Evolutionary conservation across 768 basidiomycete species (phyloP).

Genomic region (Dioszegia aurantiaca): DNA sequence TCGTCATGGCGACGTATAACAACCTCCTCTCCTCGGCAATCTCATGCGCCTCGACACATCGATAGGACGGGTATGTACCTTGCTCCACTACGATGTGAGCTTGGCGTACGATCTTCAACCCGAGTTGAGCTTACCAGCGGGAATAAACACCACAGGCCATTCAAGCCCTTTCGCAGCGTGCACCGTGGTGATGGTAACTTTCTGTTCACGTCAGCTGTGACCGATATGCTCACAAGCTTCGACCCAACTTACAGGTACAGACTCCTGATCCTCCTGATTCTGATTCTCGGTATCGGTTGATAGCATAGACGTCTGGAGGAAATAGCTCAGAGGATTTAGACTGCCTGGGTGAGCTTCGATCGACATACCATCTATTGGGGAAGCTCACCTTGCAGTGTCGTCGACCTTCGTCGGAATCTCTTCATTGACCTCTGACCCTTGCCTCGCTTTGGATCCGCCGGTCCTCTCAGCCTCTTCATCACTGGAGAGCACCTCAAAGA

Average conservation of each 20-base stretch:
- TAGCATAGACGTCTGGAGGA: slow-evolving; percentile 76
- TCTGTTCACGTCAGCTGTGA: slow-evolving; percentile 55
- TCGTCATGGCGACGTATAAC: slow-evolving; percentile 83
- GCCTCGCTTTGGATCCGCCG: neutral
- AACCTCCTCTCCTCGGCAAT: slow-evolving; percentile 79
- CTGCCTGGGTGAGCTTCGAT: slow-evolving; percentile 21
- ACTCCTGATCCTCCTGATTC: slow-evolving; percentile 56
- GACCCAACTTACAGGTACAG: slow-evolving; percentile 23
- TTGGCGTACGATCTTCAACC: slow-evolving; percentile 18
- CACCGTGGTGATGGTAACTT: slow-evolving; percentile 79
- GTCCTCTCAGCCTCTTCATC: slow-evolving; percentile 36
- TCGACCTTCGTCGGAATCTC: slow-evolving; percentile 3
- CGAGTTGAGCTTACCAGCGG: slow-evolving; percentile 22
- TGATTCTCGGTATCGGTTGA: slow-evolving; percentile 70
- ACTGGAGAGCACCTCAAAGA: slow-evolving; percentile 38
- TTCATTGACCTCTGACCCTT: neutral
- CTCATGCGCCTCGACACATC: slow-evolving; percentile 61
- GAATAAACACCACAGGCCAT: slow-evolving; percentile 79
- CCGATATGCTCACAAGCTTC: neutral
- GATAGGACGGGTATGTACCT: slow-evolving; percentile 72
- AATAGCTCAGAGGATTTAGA: slow-evolving; percentile 64
- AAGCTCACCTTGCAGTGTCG: neutral
- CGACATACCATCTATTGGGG: neutral
- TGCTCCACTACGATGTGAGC: slow-evolving; percentile 60
- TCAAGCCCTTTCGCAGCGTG: slow-evolving; percentile 88